These are phyloP conservation scores for Cymbidium sinense DNA, from an alignment of 106 monocot species.

Conservation along the genomic window DNA sequence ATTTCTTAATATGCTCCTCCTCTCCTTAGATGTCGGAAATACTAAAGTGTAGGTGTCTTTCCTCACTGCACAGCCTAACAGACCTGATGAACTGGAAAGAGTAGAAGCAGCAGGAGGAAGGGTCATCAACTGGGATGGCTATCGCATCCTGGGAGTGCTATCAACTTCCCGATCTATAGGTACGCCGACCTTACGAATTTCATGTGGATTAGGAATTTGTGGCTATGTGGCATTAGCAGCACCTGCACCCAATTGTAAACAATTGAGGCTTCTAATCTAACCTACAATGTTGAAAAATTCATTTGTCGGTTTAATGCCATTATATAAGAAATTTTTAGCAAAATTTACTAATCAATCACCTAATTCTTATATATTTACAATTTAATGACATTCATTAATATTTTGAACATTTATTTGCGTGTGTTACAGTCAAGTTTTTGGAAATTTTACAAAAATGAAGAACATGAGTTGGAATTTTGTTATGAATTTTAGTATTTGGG, in stretches of 20 bases:
- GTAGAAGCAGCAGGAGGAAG: constrained; percentile 53
- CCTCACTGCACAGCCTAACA: constrained; percentile 34
- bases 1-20: neutral
- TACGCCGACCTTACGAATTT: neutral
- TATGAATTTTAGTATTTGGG: no score
- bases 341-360: no score
- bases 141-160: constrained; percentile 54
- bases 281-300: neutral
- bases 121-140: constrained; percentile 55
- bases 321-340: no score
- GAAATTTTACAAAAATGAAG: no score
- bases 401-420: no score
- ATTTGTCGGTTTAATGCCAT: neutral
- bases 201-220: neutral
- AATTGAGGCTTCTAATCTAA: neutral
- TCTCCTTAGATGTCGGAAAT: neutral
- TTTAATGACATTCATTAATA: no score
- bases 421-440: no score
- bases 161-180: constrained; percentile 60
- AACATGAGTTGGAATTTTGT: no score
- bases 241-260: neutral
- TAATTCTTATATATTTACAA: no score
- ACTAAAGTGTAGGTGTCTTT: neutral
- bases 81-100: constrained; percentile 56
- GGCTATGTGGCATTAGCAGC: neutral